These are phyloP conservation scores for Gillenia trifoliata DNA, from an alignment of 306 rosid species.

Conservation along the genomic window DNA sequence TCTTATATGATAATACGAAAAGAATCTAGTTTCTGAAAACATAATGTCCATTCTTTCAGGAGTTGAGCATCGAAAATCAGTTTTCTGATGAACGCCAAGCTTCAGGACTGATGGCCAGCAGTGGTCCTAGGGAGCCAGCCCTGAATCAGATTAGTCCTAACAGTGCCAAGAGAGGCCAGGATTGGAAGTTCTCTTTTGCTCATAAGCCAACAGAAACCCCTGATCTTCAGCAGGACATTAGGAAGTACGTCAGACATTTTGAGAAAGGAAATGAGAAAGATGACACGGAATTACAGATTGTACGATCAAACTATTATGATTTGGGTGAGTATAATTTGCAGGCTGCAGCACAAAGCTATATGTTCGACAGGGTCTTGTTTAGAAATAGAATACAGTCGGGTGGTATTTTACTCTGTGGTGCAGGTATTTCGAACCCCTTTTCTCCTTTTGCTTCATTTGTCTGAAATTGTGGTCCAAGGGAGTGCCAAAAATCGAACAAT, in stretches of 20 bases:
- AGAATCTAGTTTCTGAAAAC: neutral
- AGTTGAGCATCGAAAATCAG: slow-evolving; percentile 19
- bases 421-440: slow-evolving; percentile 27
- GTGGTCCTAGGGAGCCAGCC: slow-evolving; percentile 11
- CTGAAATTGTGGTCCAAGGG: neutral
- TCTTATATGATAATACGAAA: neutral
- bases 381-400: slow-evolving; percentile 63
- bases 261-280: slow-evolving; percentile 48
- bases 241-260: slow-evolving; percentile 51
- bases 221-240: slow-evolving; percentile 44
- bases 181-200: slow-evolving; percentile 54
- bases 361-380: slow-evolving; percentile 44
- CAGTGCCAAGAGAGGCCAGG: slow-evolving; percentile 19
- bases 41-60: slow-evolving; percentile 34
- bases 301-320: slow-evolving; percentile 38
- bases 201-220: slow-evolving; percentile 42
- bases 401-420: slow-evolving; percentile 50
- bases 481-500: neutral
- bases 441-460: slow-evolving; percentile 32
- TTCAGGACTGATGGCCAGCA: slow-evolving; percentile 26
- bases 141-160: slow-evolving; percentile 24
- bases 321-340: slow-evolving; percentile 29
- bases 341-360: slow-evolving; percentile 44
- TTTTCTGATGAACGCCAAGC: slow-evolving; percentile 11
- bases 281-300: slow-evolving; percentile 17